Evolutionary conservation across 2,329 filamentous ascomycete genomes (phyloP).

Genomic region (Trichoderma koningii): DNA sequence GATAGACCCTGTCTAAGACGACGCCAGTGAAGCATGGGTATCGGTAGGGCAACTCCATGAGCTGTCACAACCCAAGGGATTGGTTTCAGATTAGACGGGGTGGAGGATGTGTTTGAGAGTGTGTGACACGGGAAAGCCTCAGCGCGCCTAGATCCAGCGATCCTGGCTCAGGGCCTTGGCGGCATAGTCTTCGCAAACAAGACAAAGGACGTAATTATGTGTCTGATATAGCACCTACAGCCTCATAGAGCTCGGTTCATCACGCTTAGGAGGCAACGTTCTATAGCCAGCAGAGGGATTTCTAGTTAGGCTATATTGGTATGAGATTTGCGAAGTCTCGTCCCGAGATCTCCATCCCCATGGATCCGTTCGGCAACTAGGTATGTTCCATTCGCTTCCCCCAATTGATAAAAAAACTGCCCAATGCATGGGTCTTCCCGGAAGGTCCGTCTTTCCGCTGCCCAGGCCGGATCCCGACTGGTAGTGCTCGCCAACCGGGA

Average conservation of each 20-base stretch:
- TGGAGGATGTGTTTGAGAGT: not conserved
- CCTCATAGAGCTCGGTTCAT: too few species aligned
- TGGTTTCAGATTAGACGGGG: slow-evolving; percentile 9
- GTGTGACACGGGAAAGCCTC: not conserved
- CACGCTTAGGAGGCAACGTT: too few species aligned
- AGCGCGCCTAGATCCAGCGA: not conserved
- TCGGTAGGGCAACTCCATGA: not conserved
- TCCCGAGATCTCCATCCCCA: too few species aligned
- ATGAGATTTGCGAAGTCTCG: too few species aligned
- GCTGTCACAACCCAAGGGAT: not conserved
- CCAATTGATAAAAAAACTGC: not conserved
- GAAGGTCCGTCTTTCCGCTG: not conserved
- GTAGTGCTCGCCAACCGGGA: slow-evolving; percentile 12
- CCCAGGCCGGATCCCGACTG: not conserved
- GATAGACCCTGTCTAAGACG: not conserved
- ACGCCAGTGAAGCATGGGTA: not conserved
- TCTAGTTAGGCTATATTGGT: too few species aligned
- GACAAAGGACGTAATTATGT: too few species aligned
- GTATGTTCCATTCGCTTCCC: too few species aligned
- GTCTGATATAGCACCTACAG: too few species aligned
- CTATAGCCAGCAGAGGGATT: too few species aligned
- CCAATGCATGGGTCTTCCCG: not conserved
- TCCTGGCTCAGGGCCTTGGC: too few species aligned
- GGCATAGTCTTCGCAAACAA: too few species aligned
- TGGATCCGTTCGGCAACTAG: too few species aligned